phyloP scores from a whole-genome alignment of 2,329 filamentous ascomycete genomes.

The Leptographium procerum region DNA sequence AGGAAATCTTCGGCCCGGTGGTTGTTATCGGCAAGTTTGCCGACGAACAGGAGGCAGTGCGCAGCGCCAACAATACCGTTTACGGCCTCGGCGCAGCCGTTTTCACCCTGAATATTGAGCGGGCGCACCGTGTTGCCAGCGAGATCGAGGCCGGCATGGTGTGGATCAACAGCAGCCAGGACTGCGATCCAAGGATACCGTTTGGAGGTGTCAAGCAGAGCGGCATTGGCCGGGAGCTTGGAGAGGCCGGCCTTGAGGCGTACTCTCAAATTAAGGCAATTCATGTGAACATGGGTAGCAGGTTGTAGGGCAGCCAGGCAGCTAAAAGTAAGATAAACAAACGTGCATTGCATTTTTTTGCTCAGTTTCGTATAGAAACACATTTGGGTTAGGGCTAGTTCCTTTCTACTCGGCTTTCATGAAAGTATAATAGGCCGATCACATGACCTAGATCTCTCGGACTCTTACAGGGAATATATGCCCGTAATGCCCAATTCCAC shows the following conservation, averaged over 20 bases:
- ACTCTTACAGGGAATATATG: neutral
- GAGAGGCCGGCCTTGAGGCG: conserved; percentile 30
- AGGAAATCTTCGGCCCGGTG: conserved; percentile 51
- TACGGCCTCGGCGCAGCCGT: conserved; percentile 45
- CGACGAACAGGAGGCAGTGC: conserved; percentile 37
- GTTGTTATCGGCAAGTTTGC: conserved; percentile 41
- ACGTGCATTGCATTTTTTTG: no score
- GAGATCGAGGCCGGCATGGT: conserved; percentile 45
- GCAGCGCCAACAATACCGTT: conserved; percentile 38
- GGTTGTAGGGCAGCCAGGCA: neutral
- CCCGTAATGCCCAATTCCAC: neutral
- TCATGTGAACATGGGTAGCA: conserved; percentile 8
- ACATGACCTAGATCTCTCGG: neutral
- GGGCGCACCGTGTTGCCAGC: conserved; percentile 29
- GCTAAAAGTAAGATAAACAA: neutral
- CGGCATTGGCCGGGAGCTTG: conserved; percentile 41
- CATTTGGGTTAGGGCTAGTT: neutral
- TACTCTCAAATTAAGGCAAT: conserved; percentile 30
- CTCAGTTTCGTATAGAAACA: no score
- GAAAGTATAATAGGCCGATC: no score
- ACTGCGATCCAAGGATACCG: conserved; percentile 8
- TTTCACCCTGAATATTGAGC: conserved; percentile 42
- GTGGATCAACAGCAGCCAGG: conserved; percentile 26
- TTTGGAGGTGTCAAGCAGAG: conserved; percentile 43
- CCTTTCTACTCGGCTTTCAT: neutral